Conservation (phyloP, 768 basidiomycete species). For the Leucocoprinus birnbaumii region DNA sequence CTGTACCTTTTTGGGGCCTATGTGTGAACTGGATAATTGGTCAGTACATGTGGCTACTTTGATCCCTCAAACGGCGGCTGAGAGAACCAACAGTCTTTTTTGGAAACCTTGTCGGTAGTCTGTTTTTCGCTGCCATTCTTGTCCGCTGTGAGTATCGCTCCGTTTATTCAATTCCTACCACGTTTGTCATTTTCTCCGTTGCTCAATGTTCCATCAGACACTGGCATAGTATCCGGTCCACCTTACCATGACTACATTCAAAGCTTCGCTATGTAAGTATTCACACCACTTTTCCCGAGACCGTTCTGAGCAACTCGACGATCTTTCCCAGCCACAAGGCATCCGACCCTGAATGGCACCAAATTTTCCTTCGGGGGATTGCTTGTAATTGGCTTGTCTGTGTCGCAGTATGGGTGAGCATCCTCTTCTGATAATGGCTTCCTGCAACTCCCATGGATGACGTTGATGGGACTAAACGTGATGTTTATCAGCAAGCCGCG, state of each 20-base stretch:
- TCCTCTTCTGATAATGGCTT: background rate
- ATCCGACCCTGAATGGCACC: constrained; percentile 61
- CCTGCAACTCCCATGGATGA: background rate
- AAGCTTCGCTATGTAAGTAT: constrained; percentile 55
- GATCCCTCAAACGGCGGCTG: background rate
- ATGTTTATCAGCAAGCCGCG: constrained; percentile 55
- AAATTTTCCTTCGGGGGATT: constrained; percentile 72
- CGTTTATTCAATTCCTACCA: background rate
- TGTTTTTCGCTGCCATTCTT: constrained; percentile 68
- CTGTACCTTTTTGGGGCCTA: constrained; percentile 68
- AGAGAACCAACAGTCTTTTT: constrained; percentile 49
- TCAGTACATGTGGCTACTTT: constrained; percentile 18
- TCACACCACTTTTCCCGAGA: background rate
- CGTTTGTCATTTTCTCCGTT: background rate
- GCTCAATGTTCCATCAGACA: constrained; percentile 35
- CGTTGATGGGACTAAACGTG: background rate
- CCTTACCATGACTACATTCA: constrained; percentile 57
- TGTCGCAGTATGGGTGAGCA: constrained; percentile 67
- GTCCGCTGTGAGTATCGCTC: constrained; percentile 49
- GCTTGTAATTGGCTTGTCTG: constrained; percentile 79
- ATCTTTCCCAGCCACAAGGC: constrained; percentile 67
- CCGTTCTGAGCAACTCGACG: background rate
- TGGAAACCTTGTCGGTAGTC: constrained; percentile 65
- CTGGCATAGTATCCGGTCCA: constrained; percentile 52
- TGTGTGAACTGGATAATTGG: constrained; percentile 69